Evolutionary conservation across 352 stramenopile genomes (phyloP).

Genomic region (Aphanomyces invadans): DNA sequence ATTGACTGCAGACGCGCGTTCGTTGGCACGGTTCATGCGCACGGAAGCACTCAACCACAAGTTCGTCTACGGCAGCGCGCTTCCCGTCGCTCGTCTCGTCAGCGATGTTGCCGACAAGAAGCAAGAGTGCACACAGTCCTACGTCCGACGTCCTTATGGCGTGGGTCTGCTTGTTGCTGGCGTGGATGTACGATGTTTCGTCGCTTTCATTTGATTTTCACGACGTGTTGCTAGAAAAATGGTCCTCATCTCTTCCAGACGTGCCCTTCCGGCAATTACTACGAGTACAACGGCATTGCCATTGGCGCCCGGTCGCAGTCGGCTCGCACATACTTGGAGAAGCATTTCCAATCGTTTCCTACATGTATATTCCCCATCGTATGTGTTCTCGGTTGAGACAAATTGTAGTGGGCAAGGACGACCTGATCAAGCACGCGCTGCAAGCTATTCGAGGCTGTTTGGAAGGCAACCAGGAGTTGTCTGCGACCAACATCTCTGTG

Average conservation of each 20-base stretch:
- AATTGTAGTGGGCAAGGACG: constrained; percentile 87
- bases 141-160: constrained; percentile 97
- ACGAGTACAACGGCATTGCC: constrained; percentile 97
- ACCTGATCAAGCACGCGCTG: constrained; percentile 97
- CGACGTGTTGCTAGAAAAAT: constrained; percentile 73
- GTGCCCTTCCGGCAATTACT: constrained; percentile 97
- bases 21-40: constrained; percentile 92
- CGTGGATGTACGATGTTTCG: constrained; percentile 57
- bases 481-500: constrained; percentile 87
- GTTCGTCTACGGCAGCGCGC: constrained; percentile 96
- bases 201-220: constrained; percentile 1
- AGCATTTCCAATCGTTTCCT: constrained; percentile 94
- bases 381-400: too few species aligned
- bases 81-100: constrained; percentile 92
- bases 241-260: constrained; percentile 98
- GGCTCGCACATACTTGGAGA: constrained; percentile 98
- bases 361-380: constrained; percentile 74
- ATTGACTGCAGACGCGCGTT: constrained; percentile 95
- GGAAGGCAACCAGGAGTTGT: constrained; percentile 93
- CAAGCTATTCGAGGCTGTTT: constrained; percentile 94
- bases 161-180: constrained; percentile 95
- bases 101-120: constrained; percentile 98
- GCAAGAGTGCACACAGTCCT: constrained; percentile 98
- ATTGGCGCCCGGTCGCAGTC: constrained; percentile 97
- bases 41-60: constrained; percentile 99